Evolutionary conservation across 331 rosid genomes (phyloP).

Genomic region (Rhamnella rubrinervis): DNA sequence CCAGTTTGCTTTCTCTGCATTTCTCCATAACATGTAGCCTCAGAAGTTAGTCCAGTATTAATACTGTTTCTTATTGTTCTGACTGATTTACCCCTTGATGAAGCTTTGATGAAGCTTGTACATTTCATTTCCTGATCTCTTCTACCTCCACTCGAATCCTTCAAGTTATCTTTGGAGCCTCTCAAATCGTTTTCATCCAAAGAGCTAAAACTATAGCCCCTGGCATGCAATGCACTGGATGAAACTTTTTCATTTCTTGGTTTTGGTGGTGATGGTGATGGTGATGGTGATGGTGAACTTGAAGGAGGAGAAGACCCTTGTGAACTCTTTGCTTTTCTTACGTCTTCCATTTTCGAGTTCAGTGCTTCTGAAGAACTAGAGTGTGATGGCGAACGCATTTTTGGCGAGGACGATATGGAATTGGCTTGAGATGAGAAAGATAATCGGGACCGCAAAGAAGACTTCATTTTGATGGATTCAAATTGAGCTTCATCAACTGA

Average conservation of each 20-base stretch:
- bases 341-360: conserved; percentile 18
- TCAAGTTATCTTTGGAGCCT: conserved; percentile 38
- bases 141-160: conserved; percentile 33
- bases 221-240: conserved; percentile 33
- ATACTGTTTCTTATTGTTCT: conserved; percentile 71
- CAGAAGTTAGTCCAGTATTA: conserved; percentile 35
- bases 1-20: conserved; percentile 33
- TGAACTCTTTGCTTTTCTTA: conserved; percentile 33
- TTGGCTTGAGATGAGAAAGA: conserved; percentile 60
- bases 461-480: conserved; percentile 47
- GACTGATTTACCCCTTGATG: conserved; percentile 72
- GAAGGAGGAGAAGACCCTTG: conserved; percentile 29
- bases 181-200: conserved; percentile 35
- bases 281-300: not conserved
- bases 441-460: conserved; percentile 52
- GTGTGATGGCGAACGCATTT: conserved; percentile 20
- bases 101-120: conserved; percentile 34
- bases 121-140: conserved; percentile 35
- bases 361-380: conserved; percentile 35
- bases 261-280: conserved; percentile 27
- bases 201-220: conserved; percentile 39
- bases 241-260: conserved; percentile 40
- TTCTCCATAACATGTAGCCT: conserved; percentile 35
- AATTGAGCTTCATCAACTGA: conserved; percentile 75
- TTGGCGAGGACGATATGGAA: conserved; percentile 43